Base-by-base conservation (phyloP, 2,329 filamentous ascomycete genomes). In the Fusarium pilosicola region DNA sequence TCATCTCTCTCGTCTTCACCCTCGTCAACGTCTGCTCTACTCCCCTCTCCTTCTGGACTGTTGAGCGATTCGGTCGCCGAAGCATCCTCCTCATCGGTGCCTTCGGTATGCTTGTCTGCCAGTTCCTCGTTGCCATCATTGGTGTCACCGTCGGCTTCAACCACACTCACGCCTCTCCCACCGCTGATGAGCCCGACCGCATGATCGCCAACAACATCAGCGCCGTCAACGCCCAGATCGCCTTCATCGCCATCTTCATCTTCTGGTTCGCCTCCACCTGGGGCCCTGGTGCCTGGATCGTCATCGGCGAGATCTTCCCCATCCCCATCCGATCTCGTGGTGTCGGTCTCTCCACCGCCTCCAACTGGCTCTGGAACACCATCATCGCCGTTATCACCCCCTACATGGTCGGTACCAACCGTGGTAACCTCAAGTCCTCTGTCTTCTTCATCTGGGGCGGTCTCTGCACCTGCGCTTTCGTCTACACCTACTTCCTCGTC, bases 241-340 rank as follows among this genome's bases (percentile, higher is more conserved):
- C 93, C 70, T 96, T 97, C 86, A 96, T 96, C 80, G 93, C 91
- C 85, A 91, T 97, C 86, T 96, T 95, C 88, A 95, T 97, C 87
- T 95, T 94, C 88, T 96, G 92, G 88, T 97, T 97, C 82, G 94
- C 94, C 68, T 91, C 89, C 66, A 97, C 94, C 73, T 97, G 94
- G 94, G 94, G 94, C 60, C 94, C 94, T 12, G 92, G 90, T 56
- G 89, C 93, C 60, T 95, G 92, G 93, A 90, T 92, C 61, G 89
- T 97, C 76, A 95, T 96, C 79, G 94, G 94, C 81, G 94, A 97
- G 86, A 93, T 96, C 83, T 97, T 93, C 90, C 94, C 94, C 65
- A 90, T 97, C 61, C 94, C 93, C 70, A 96, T 97, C 84, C 93
- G 95, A 79, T 93, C 95, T 45, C 93, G 94, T 76, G 95, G 95